Evolutionary conservation across 805 yeast genomes (phyloP), one percentile per base, ranked within the genome.

Genomic region (Candida chilensis): DNA sequence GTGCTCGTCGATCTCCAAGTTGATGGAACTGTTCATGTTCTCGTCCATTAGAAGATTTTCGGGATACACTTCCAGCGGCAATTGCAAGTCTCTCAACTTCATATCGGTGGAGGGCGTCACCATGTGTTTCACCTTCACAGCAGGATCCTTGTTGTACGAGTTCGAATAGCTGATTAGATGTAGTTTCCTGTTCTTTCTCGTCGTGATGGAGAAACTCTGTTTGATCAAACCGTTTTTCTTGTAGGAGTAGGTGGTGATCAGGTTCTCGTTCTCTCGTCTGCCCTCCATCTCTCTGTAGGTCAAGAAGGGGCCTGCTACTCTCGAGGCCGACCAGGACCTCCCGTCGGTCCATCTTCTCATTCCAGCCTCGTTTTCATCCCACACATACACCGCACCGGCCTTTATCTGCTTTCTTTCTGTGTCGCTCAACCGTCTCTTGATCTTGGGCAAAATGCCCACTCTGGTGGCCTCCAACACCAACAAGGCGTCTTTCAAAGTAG

Each of bases 271-370:
- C 31, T 16, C 27, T 17, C 18, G 29, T 5, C n/a, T n/a, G n/a
- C n/a, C n/a, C 35, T 73, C 77, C 61, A 77, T 67, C 45, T 80
- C 86, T 31, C 71, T 65, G 48, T 78, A 78, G 3, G 73, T 67
- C 18, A 78, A 52, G 42, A 78, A 78, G 2, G 70, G 61, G 4
- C 83, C 82, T 4, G 67, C 64, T 1, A 81, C 86, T 35, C 86
- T 63, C 1, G 82, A 73, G 2, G 87, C 83, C 35, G 74, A 64
- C 88, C 90, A 80, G 20, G 68, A 63, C 37, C 70, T 68, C 13
- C 88, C 85, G 44, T 80, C 90, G 1, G 88, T 80, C 88, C 90
- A 80, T 17, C 88, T 55, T 38, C 74, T 68, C 75, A 81, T 78
- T 12, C 76, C 80, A 27, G 83, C 74, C 40, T 73, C 78, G 10